phyloP scores from a whole-genome alignment of 495 filamentous ascomycete species.

The Podospora pseudopauciseta region DNA sequence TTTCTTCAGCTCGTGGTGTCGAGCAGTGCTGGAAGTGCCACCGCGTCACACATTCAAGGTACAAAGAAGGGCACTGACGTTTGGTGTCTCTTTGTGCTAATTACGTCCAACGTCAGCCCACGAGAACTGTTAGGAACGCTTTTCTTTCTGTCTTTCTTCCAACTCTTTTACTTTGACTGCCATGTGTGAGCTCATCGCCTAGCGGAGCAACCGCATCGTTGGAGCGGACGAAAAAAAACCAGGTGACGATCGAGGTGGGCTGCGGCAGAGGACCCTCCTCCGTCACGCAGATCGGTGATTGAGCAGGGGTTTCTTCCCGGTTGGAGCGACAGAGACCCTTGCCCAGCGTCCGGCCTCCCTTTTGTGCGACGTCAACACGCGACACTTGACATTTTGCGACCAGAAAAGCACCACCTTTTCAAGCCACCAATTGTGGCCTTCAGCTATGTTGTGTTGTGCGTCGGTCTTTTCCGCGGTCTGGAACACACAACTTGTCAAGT shows the following conservation, averaged over 20 bases:
- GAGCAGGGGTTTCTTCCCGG: neutral
- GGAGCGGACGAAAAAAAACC: neutral
- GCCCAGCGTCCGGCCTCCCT: neutral
- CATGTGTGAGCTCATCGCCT: constrained; percentile 8
- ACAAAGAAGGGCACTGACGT: neutral
- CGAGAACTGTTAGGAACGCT: neutral
- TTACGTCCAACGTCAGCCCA: neutral
- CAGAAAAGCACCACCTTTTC: neutral
- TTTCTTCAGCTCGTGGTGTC: constrained; percentile 7
- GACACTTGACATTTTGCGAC: neutral
- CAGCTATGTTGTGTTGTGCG: neutral
- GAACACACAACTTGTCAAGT: neutral
- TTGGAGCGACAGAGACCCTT: neutral
- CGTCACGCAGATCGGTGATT: constrained; percentile 8
- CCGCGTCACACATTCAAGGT: constrained; percentile 6
- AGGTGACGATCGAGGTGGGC: neutral
- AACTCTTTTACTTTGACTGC: neutral
- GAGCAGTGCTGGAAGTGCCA: too few species aligned
- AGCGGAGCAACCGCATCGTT: constrained; percentile 3
- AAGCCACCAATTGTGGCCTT: neutral
- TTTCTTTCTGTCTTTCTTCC: neutral
- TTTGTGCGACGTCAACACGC: neutral
- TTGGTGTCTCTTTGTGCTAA: constrained; percentile 3
- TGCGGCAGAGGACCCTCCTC: neutral
- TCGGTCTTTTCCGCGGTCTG: neutral